Evolutionary conservation across 2,329 filamentous ascomycete species (phyloP).

Genomic region (Pseudogymnoascus sp.): DNA sequence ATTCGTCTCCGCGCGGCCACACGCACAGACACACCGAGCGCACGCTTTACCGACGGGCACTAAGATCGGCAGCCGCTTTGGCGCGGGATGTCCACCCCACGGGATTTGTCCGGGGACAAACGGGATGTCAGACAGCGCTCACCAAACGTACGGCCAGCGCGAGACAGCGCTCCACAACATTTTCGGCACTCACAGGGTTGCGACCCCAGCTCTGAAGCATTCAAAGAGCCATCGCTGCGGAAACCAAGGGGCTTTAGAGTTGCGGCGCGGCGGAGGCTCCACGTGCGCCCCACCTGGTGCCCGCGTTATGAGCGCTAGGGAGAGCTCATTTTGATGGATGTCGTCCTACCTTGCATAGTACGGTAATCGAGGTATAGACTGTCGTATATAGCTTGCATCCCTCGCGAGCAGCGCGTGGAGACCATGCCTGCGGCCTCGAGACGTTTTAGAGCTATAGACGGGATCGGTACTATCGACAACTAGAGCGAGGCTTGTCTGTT

Average conservation of each 20-base stretch:
- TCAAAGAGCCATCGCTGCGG: background rate
- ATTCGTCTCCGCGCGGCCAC: background rate
- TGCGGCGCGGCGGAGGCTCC: background rate
- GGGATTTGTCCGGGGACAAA: background rate
- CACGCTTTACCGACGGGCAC: background rate
- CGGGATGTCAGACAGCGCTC: background rate
- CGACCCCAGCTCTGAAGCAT: background rate
- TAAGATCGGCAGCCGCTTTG: background rate
- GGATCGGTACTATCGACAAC: background rate
- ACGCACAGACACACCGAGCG: background rate
- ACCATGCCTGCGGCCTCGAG: background rate
- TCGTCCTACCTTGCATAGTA: background rate
- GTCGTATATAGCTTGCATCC: slow-evolving; percentile 5
- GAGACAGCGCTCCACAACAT: background rate
- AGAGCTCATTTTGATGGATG: background rate
- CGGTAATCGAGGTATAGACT: background rate
- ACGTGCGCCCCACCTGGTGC: background rate
- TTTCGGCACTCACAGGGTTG: background rate
- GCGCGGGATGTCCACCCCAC: background rate
- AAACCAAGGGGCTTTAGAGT: background rate
- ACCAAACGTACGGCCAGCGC: background rate
- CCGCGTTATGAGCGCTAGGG: background rate
- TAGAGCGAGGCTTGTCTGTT: background rate
- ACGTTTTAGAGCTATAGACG: background rate
- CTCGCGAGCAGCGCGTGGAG: background rate